Base-by-base conservation (phyloP, 2,329 filamentous ascomycete genomes). In the Verticillium tricorpus region DNA sequence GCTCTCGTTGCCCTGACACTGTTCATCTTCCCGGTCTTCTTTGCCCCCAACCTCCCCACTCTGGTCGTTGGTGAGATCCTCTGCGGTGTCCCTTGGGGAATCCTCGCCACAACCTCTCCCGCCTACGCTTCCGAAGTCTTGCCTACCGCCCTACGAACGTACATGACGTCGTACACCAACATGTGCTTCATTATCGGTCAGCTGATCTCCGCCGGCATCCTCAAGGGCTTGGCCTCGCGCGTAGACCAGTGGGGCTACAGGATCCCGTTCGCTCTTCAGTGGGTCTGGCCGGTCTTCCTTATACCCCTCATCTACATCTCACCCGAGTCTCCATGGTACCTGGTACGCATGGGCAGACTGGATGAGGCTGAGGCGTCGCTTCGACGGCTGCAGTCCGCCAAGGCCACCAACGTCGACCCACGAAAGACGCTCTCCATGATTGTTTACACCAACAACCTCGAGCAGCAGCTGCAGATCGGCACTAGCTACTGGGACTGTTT, bases 131-230 rank as follows among this genome's bases (percentile, higher is more conserved):
- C 82, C 1, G 85, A 89, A 69, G 82, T 88, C 7, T 85, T 83
- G 45, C 86, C 85, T 2, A 76, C 85, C 34, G 80, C 81, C 1
- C 77, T 89, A 45, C 79, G 86, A 32, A 83, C 82, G 32, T 78
- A 84, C 55, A 72, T 87, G 25, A 87, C 85, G 1, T 82, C 81
- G 37, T 88, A 82, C 62, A 82, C 87, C 61, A 88, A 87, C 67
- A 73, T 88, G 40, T 87, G 84, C 67, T 88, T 86, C 72, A 85
- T 86, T 52, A 85, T 85, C 19, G 85, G 85, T 1, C 85, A 88
- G 68, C 77, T 88, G 5, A 74, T 88, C 2, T 84, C 75, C 5
- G 80, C 81, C 61, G 77, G 76, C 6, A 75, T 81, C 39, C 80
- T 79, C 1, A 76, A 78, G 2, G 78, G 76, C 2, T 77, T 79